Evolutionary conservation across 352 stramenopile species (phyloP).

Genomic region (Pythium volutum): DNA sequence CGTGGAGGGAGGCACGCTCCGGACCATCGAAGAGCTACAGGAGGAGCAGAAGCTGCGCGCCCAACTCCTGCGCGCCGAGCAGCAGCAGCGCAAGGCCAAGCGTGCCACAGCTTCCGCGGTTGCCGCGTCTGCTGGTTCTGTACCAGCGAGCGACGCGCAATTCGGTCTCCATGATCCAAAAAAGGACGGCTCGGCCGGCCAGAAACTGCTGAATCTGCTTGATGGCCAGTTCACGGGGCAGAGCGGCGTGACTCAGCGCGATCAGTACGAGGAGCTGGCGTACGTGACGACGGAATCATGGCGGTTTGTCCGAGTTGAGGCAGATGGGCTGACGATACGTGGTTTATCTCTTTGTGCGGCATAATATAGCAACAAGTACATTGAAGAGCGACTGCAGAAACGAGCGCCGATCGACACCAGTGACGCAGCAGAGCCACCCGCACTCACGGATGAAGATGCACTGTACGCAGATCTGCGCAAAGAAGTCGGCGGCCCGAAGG

Average conservation of each 20-base stretch:
- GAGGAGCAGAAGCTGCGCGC: slow-evolving; percentile 67
- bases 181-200: slow-evolving; percentile 54
- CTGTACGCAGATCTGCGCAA: slow-evolving; percentile 68
- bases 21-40: slow-evolving; percentile 59
- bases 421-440: slow-evolving; percentile 13
- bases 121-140: not conserved
- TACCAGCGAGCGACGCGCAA: slow-evolving; percentile 19
- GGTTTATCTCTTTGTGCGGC: not conserved
- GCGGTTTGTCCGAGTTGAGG: too few relatives aligned
- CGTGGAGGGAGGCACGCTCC: slow-evolving; percentile 32
- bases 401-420: slow-evolving; percentile 24
- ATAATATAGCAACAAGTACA: slow-evolving; percentile 74
- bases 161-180: slow-evolving; percentile 78
- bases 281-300: slow-evolving; percentile 15
- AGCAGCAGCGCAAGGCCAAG: slow-evolving; percentile 20
- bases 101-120: not conserved
- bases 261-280: slow-evolving; percentile 78
- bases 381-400: slow-evolving; percentile 70
- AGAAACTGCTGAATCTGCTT: slow-evolving; percentile 73
- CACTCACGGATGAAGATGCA: slow-evolving; percentile 51
- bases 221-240: slow-evolving; percentile 82
- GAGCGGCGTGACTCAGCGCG: slow-evolving; percentile 48
- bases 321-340: not conserved
- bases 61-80: slow-evolving; percentile 38
- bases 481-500: slow-evolving; percentile 23